Conservation (phyloP, 2,329 filamentous ascomycete species). For the Pseudogymnoascus sp. region DNA sequence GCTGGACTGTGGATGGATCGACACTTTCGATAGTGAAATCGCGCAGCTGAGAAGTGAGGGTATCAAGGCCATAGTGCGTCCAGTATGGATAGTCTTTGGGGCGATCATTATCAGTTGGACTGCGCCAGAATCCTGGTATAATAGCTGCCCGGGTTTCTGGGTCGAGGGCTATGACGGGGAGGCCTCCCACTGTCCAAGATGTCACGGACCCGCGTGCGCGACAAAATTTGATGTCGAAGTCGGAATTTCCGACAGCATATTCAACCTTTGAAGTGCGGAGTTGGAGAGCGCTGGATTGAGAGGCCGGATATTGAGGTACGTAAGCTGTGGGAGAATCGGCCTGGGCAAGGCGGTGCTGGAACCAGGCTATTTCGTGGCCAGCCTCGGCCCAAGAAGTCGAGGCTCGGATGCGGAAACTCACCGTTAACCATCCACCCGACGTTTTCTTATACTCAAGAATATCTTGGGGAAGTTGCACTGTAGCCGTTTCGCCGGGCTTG, state of each 20-base stretch:
- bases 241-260: conserved; percentile 26
- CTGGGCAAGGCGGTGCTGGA: neutral
- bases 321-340: neutral
- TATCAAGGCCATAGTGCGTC: conserved; percentile 44
- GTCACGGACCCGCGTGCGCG: conserved; percentile 37
- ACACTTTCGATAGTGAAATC: conserved; percentile 30
- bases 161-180: conserved; percentile 31
- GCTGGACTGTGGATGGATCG: conserved; percentile 27
- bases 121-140: conserved; percentile 51
- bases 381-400: conserved; percentile 43
- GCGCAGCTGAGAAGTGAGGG: conserved; percentile 40
- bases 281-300: conserved; percentile 10
- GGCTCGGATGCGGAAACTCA: conserved; percentile 38
- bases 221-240: conserved; percentile 40
- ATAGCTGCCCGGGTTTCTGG: conserved; percentile 33
- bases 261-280: conserved; percentile 18
- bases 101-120: conserved; percentile 59
- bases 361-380: conserved; percentile 50
- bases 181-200: conserved; percentile 33
- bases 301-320: conserved; percentile 17
- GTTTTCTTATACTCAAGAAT: conserved; percentile 13
- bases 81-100: conserved; percentile 50
- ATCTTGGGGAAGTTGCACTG: conserved; percentile 29
- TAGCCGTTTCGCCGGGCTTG: conserved; percentile 32
- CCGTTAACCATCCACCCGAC: conserved; percentile 38